phyloP scores from a whole-genome alignment of 2,329 filamentous ascomycete species.

The Gliomastix tumulicola region DNA sequence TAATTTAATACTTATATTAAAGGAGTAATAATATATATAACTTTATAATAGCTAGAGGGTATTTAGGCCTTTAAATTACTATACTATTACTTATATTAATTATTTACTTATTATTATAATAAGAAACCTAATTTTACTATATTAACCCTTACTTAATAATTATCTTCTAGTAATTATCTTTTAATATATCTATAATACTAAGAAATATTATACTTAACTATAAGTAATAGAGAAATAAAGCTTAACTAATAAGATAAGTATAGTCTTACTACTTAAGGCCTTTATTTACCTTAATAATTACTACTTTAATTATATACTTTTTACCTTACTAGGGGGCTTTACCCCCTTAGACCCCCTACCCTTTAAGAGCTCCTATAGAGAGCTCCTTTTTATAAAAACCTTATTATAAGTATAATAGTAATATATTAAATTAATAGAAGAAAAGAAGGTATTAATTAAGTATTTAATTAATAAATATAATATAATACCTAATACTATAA shows the following conservation, averaged over 20 bases:
- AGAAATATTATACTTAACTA: neutral
- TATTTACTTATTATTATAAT: neutral
- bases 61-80: neutral
- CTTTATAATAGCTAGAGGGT: neutral
- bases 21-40: neutral
- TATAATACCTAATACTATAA: neutral
- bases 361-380: neutral
- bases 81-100: neutral
- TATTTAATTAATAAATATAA: no score
- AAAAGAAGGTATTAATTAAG: no score
- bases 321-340: neutral
- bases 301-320: neutral
- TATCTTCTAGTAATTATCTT: neutral
- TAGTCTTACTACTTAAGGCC: neutral
- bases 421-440: neutral
- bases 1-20: neutral
- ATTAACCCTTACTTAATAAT: neutral
- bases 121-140: neutral
- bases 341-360: constrained; percentile 1
- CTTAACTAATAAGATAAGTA: neutral
- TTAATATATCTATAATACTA: neutral
- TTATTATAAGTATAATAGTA: neutral
- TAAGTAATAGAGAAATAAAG: neutral
- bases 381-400: neutral
- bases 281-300: neutral